These are phyloP conservation scores for Pelargonium nanum DNA, from an alignment of 345 rosid genomes.

Conservation along the genomic window DNA sequence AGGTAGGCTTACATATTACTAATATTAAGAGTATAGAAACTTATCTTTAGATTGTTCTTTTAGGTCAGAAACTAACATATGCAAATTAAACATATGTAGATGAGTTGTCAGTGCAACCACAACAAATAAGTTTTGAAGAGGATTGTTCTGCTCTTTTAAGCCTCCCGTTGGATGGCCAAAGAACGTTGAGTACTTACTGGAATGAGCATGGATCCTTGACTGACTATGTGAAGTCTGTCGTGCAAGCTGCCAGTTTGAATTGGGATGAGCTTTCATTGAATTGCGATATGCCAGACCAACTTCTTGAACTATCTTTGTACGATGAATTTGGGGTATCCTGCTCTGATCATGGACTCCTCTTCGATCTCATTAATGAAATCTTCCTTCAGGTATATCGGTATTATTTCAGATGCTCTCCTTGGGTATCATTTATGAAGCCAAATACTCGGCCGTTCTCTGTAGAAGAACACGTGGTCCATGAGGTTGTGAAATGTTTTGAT, in stretches of 20 bases:
- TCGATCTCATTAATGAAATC: slow-evolving; percentile 47
- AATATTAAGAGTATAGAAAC: background rate
- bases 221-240: slow-evolving; percentile 27
- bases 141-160: slow-evolving; percentile 4
- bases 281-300: slow-evolving; percentile 26
- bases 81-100: slow-evolving; percentile 17
- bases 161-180: slow-evolving; percentile 12
- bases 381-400: slow-evolving; percentile 30
- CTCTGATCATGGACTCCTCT: slow-evolving; percentile 29
- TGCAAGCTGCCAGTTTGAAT: slow-evolving; percentile 33
- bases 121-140: slow-evolving; percentile 20
- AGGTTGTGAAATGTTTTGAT: slow-evolving; percentile 43
- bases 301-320: slow-evolving; percentile 30
- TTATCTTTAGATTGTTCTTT: background rate
- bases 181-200: background rate
- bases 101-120: slow-evolving; percentile 14
- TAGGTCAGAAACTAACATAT: slow-evolving; percentile 3
- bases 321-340: slow-evolving; percentile 20
- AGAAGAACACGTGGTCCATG: slow-evolving; percentile 19
- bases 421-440: slow-evolving; percentile 25
- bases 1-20: slow-evolving; percentile 21
- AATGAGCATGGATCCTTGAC: slow-evolving; percentile 23
- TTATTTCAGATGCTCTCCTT: slow-evolving; percentile 29
- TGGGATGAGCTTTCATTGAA: slow-evolving; percentile 45
- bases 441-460: slow-evolving; percentile 12